A percentile compares a stretch with the other conserved stretches of the same genome.
Conservation (phyloP, 352 stramenopile species). For the Stramenopiles sp. region DNA sequence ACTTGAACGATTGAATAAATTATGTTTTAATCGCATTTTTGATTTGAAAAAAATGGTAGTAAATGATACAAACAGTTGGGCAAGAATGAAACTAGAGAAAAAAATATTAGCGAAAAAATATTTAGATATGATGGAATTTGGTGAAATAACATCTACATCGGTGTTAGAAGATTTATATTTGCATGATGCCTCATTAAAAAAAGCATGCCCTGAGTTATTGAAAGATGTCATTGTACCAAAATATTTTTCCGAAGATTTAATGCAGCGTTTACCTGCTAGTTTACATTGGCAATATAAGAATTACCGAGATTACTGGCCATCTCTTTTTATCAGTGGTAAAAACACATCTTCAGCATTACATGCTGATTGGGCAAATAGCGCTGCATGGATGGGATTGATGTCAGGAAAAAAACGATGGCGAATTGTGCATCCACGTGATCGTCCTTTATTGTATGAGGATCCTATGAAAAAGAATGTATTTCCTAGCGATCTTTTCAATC, state of each 20-base stretch:
- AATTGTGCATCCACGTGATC: conserved; percentile 21
- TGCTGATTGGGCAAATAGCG: conserved; percentile 21
- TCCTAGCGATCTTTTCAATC: conserved; percentile 15
- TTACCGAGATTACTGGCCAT: conserved; percentile 26
- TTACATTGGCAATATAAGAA: too few species aligned
- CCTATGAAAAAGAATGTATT: conserved; percentile 21
- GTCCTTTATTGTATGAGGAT: conserved; percentile 18
- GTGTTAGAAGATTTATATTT: conserved; percentile 26
- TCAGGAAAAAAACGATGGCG: conserved; percentile 25
- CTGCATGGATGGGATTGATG: conserved; percentile 26
- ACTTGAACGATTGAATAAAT: conserved; percentile 4
- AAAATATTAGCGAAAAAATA: too few species aligned
- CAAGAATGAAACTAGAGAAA: too few species aligned
- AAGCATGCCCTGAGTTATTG: conserved; percentile 23
- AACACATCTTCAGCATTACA: conserved; percentile 23
- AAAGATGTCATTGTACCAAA: conserved; percentile 18
- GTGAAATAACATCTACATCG: too few species aligned
- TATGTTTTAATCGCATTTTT: conserved; percentile 16
- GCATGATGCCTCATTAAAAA: conserved; percentile 22
- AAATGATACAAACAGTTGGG: too few species aligned
- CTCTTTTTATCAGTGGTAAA: conserved; percentile 24
- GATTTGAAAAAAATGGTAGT: too few species aligned
- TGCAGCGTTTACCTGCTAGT: conserved; percentile 16
- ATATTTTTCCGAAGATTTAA: conserved; percentile 20
- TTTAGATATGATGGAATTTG: too few species aligned